Evolutionary conservation across 345 rosid genomes (phyloP).

Genomic region (Hibiscus tridactylites): DNA sequence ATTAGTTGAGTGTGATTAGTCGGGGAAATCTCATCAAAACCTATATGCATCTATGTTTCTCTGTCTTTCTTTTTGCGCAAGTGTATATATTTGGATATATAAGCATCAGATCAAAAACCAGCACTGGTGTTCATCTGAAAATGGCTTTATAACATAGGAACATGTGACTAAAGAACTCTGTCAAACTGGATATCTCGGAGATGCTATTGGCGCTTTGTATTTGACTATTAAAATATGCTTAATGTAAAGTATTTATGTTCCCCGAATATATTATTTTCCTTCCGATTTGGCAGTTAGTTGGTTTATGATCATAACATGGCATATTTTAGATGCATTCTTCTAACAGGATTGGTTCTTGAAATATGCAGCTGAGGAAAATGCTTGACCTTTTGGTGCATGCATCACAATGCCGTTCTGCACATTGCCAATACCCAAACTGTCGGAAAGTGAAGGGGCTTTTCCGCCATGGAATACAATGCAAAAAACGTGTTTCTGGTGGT

Average conservation of each 20-base stretch:
- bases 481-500: slow-evolving; percentile 83
- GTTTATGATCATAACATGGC: background rate
- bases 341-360: slow-evolving; percentile 6
- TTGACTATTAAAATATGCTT: background rate
- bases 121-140: background rate
- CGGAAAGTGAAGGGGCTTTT: slow-evolving; percentile 58
- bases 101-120: background rate
- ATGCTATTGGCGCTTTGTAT: background rate
- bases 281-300: background rate
- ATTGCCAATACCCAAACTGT: slow-evolving; percentile 75
- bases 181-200: background rate
- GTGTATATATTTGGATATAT: background rate
- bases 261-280: background rate
- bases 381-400: slow-evolving; percentile 99
- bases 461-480: slow-evolving; percentile 92
- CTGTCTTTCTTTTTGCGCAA: background rate
- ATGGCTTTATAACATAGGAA: background rate
- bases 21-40: background rate
- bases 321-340: background rate
- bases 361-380: slow-evolving; percentile 92
- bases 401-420: slow-evolving; percentile 70
- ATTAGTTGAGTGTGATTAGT: background rate
- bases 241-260: background rate
- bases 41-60: background rate
- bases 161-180: background rate